These are phyloP conservation scores for Tetrapisispora iriomotensis DNA, from an alignment of 805 yeast species.

Conservation along the genomic window DNA sequence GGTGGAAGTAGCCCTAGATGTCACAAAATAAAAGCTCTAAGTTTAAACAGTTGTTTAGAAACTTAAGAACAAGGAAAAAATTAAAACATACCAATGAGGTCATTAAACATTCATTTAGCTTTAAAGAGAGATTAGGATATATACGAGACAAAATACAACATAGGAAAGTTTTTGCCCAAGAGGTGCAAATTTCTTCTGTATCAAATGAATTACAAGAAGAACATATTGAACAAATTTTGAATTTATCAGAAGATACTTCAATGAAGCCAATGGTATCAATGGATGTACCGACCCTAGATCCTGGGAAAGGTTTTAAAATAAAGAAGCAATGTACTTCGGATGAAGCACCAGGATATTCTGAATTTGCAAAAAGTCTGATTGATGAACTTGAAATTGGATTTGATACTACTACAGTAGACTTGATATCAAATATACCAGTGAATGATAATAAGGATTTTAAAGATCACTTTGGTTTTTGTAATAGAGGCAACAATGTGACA, in stretches of 20 bases:
- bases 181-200: background rate
- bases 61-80: background rate
- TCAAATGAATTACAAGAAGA: background rate
- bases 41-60: background rate
- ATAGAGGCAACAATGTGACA: too few species aligned
- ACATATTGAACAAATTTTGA: background rate
- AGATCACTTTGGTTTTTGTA: too few species aligned
- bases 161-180: background rate
- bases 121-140: background rate
- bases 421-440: too few species aligned
- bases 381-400: background rate
- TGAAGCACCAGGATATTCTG: background rate
- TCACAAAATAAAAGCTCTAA: background rate
- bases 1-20: too few species aligned
- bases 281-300: background rate
- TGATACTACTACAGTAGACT: too few species aligned
- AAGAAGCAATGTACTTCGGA: background rate
- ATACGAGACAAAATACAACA: background rate
- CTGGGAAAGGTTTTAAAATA: background rate
- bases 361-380: background rate
- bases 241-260: background rate
- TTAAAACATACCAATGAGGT: background rate
- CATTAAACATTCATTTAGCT: background rate
- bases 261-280: too few species aligned
- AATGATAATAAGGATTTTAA: background rate